A percentile compares a stretch with the other conserved stretches of the same genome.
These are phyloP conservation scores for Sparassis latifolia DNA, from an alignment of 1,284 basidiomycete genomes.

Conservation along the genomic window DNA sequence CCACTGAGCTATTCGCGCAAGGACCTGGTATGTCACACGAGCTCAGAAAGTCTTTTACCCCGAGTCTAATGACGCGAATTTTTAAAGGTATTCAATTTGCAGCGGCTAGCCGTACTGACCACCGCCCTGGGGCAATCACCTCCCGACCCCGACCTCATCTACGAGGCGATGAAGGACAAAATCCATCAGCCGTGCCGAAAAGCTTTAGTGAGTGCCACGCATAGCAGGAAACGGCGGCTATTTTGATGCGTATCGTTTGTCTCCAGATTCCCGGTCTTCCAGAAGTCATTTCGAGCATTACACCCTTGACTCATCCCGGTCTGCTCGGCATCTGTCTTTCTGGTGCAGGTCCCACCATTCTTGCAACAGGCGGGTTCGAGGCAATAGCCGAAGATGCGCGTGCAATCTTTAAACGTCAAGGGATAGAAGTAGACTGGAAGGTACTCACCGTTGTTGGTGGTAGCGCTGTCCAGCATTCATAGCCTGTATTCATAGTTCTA, in stretches of 20 bases:
- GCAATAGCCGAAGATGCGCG: constrained; percentile 78
- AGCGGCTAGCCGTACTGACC: constrained; percentile 95
- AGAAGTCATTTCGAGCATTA: constrained; percentile 84
- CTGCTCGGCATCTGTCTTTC: constrained; percentile 96
- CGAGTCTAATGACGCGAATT: too few species aligned
- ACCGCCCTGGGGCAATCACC: constrained; percentile 89
- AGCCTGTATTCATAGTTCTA: not conserved
- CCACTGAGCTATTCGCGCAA: constrained; percentile 82
- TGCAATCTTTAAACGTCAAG: constrained; percentile 64
- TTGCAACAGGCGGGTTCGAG: constrained; percentile 84
- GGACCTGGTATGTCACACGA: constrained; percentile 69
- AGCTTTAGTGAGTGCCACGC: constrained; percentile 52
- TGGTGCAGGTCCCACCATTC: constrained; percentile 95
- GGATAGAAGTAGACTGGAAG: constrained; percentile 81
- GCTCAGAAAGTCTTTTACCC: constrained; percentile 17
- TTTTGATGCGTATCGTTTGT: too few species aligned
- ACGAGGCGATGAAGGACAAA: constrained; percentile 99
- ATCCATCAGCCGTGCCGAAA: constrained; percentile 97
- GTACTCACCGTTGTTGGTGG: constrained; percentile 62
- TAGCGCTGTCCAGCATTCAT: constrained; percentile 14
- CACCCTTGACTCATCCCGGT: constrained; percentile 86
- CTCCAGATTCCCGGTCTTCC: constrained; percentile 89
- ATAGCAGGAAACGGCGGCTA: too few species aligned
- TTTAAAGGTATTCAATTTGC: constrained; percentile 93
- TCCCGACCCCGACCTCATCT: constrained; percentile 87